These are phyloP conservation scores for Heliocybe sulcata DNA, from an alignment of 1,284 basidiomycete genomes.

Conservation along the genomic window DNA sequence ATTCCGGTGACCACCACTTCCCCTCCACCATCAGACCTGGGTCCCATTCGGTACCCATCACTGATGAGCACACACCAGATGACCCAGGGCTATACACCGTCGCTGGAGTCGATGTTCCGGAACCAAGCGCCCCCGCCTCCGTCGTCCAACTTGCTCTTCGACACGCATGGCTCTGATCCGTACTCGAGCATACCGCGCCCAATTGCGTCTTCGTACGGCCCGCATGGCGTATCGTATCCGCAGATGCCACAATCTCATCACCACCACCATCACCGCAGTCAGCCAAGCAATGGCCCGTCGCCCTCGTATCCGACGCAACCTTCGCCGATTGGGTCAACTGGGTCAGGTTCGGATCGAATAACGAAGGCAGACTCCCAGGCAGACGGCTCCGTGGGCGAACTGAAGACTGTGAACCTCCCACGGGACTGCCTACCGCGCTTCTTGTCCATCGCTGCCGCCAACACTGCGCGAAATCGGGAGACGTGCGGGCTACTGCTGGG, in stretches of 20 bases:
- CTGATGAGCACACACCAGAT: constrained; percentile 68
- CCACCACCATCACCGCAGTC: constrained; percentile 4
- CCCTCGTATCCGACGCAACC: constrained; percentile 4
- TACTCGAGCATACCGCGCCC: constrained; percentile 23
- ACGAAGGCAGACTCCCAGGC: constrained; percentile 16
- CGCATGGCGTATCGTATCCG: constrained; percentile 5
- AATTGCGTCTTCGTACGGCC: constrained; percentile 13
- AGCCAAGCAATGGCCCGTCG: not conserved
- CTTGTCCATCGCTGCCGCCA: constrained; percentile 57
- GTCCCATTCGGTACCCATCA: constrained; percentile 44
- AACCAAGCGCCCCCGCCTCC: constrained; percentile 16
- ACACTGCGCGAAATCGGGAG: constrained; percentile 53
- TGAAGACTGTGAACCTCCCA: constrained; percentile 63
- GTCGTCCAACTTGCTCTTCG: constrained; percentile 18
- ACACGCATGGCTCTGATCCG: constrained; percentile 1
- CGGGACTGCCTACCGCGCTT: constrained; percentile 66
- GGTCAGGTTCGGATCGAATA: constrained; percentile 18
- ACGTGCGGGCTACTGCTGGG: constrained; percentile 64
- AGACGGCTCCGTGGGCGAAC: constrained; percentile 23
- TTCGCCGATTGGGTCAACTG: constrained; percentile 5
- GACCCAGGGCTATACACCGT: constrained; percentile 60
- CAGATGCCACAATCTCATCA: constrained; percentile 9
- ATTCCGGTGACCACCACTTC: constrained; percentile 55
- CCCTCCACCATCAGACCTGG: constrained; percentile 37
- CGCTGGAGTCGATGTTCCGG: constrained; percentile 46